Percentiles rank a stretch among this genome's conserved stretches.
Evolutionary conservation across 2,329 filamentous ascomycete species (phyloP).

Genomic region (Diaporthe nobilis): DNA sequence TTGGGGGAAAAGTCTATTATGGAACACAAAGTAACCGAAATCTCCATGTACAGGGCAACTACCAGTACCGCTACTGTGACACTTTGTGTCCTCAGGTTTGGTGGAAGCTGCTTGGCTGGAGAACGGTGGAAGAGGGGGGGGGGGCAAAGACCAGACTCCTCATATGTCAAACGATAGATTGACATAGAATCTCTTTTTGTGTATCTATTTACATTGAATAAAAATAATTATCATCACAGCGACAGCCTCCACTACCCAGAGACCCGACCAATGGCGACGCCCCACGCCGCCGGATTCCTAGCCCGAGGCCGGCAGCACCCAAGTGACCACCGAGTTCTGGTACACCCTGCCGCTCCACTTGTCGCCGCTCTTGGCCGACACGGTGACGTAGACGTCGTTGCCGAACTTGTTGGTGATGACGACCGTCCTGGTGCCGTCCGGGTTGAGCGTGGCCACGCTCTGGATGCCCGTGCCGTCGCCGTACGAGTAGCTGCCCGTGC

Average conservation of each 20-base stretch:
- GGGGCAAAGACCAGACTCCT: neutral
- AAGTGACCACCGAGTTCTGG: conserved; percentile 54
- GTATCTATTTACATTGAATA: neutral
- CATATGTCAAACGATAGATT: neutral
- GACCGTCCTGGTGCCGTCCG: conserved; percentile 60
- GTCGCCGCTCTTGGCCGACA: conserved; percentile 52
- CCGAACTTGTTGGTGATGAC: conserved; percentile 63
- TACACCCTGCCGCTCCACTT: conserved; percentile 57
- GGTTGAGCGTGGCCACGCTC: conserved; percentile 62
- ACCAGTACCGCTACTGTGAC: neutral
- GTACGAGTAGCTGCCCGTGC: conserved; percentile 61
- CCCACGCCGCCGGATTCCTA: neutral
- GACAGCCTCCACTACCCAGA: neutral
- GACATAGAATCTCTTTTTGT: neutral
- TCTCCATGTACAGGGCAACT: neutral
- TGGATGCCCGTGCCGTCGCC: conserved; percentile 56
- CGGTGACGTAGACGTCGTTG: conserved; percentile 59
- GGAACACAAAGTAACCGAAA: neutral
- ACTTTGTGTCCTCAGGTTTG: neutral
- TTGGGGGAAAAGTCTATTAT: neutral
- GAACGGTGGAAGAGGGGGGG: too few relatives aligned
- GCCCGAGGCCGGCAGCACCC: conserved; percentile 52
- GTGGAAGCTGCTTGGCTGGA: neutral
- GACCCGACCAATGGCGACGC: neutral
- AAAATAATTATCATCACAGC: neutral